phyloP scores from a whole-genome alignment of 768 basidiomycete genomes.

The Amanita polypyramis region DNA sequence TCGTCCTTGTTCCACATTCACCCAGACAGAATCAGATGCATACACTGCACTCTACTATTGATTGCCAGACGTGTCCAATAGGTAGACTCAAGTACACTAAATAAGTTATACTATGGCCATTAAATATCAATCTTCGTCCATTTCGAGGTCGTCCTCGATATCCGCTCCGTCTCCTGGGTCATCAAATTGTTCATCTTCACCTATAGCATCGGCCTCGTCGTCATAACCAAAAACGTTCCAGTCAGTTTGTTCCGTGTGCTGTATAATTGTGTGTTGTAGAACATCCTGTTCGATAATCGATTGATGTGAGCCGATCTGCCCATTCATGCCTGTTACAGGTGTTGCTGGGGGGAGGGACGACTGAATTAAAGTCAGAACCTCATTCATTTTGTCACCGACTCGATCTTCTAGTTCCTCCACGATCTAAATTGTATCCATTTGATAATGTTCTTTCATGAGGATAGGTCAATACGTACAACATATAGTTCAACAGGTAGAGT shows the following conservation, averaged over 20 bases:
- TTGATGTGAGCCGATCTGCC: neutral
- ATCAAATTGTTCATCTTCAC: constrained; percentile 49
- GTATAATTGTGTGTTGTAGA: constrained; percentile 17
- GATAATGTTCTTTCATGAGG: neutral
- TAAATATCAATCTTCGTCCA: constrained; percentile 40
- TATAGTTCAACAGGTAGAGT: constrained; percentile 79
- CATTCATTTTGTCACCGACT: constrained; percentile 57
- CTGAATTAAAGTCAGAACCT: constrained; percentile 51
- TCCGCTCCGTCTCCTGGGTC: constrained; percentile 58
- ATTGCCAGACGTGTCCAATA: neutral
- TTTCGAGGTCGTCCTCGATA: constrained; percentile 62
- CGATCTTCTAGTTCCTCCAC: constrained; percentile 88
- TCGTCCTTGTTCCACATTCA: neutral
- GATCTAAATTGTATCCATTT: constrained; percentile 38
- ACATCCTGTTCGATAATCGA: constrained; percentile 11
- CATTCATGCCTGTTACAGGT: constrained; percentile 7
- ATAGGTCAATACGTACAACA: constrained; percentile 48
- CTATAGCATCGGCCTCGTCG: constrained; percentile 28
- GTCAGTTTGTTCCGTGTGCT: constrained; percentile 16
- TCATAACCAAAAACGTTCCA: constrained; percentile 18
- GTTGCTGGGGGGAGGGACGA: constrained; percentile 9
- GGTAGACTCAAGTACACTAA: neutral
- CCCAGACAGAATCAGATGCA: too few relatives aligned
- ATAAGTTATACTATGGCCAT: constrained; percentile 1
- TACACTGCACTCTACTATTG: neutral